phyloP scores from a whole-genome alignment of 768 basidiomycete genomes.

The Lactifluus pinguis region DNA sequence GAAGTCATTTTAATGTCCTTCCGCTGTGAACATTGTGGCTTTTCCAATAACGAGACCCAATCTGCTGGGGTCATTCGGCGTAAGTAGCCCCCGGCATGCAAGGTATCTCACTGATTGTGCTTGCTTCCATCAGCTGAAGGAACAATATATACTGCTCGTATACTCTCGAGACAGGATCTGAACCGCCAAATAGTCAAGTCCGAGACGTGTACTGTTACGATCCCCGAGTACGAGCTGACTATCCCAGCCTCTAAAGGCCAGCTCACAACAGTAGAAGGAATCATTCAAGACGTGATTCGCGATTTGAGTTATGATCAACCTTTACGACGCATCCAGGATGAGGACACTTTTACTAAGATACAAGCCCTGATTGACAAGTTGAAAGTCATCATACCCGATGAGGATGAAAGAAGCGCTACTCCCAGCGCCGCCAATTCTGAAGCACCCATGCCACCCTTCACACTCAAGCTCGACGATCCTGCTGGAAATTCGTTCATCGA shows the following conservation, averaged over 20 bases:
- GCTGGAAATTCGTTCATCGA: slow-evolving; percentile 96
- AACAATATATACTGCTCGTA: slow-evolving; percentile 67
- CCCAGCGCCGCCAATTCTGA: slow-evolving; percentile 33
- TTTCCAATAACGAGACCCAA: slow-evolving; percentile 88
- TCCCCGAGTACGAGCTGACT: slow-evolving; percentile 86
- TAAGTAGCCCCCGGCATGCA: slow-evolving; percentile 30
- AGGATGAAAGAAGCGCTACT: slow-evolving; percentile 32
- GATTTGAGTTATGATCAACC: slow-evolving; percentile 82
- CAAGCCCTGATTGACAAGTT: slow-evolving; percentile 63
- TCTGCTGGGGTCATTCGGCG: slow-evolving; percentile 81
- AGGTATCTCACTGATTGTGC: background rate
- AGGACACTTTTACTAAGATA: slow-evolving; percentile 62
- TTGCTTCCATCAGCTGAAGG: slow-evolving; percentile 57
- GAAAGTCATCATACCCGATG: slow-evolving; percentile 51
- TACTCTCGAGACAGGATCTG: slow-evolving; percentile 67
- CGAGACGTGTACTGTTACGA: slow-evolving; percentile 63
- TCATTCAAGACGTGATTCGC: slow-evolving; percentile 69
- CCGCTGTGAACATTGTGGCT: slow-evolving; percentile 87
- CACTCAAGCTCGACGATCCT: slow-evolving; percentile 83
- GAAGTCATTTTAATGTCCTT: slow-evolving; percentile 97
- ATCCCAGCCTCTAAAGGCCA: slow-evolving; percentile 86
- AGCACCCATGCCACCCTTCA: slow-evolving; percentile 61
- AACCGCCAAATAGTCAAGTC: slow-evolving; percentile 93
- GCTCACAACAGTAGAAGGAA: slow-evolving; percentile 93
- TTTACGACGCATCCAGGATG: slow-evolving; percentile 70